These are phyloP conservation scores for Barnettozyma sucrosica DNA, from an alignment of 805 yeast species.

Conservation along the genomic window DNA sequence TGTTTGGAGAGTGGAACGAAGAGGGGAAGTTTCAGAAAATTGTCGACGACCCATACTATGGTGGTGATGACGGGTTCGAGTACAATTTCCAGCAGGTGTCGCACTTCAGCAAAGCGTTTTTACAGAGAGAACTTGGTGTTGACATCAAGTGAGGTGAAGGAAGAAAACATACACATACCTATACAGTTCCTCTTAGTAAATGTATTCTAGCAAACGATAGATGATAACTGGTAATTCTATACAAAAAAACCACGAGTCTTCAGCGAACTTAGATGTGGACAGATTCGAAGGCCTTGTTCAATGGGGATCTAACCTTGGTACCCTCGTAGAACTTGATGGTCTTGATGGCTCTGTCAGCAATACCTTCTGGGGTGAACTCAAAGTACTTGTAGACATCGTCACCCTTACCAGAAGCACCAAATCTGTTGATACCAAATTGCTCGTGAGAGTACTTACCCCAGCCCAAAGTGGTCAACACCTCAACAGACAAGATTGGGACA, in stretches of 20 bases:
- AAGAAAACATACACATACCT: no score
- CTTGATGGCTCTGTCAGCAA: constrained; percentile 79
- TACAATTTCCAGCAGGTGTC: constrained; percentile 65
- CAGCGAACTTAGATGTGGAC: constrained; percentile 11
- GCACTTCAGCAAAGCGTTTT: constrained; percentile 69
- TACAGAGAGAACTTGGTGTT: constrained; percentile 40
- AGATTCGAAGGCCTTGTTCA: constrained; percentile 69
- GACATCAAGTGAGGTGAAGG: neutral
- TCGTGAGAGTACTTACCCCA: constrained; percentile 96
- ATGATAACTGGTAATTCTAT: neutral
- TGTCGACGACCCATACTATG: constrained; percentile 91
- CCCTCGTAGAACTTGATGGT: constrained; percentile 83
- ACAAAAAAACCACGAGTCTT: neutral
- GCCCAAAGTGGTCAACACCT: constrained; percentile 85
- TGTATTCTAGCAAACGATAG: neutral
- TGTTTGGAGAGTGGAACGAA: constrained; percentile 81
- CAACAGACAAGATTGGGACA: constrained; percentile 87
- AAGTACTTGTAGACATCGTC: constrained; percentile 74
- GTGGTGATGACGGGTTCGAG: constrained; percentile 80
- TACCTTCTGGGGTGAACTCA: constrained; percentile 89
- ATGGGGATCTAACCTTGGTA: constrained; percentile 62
- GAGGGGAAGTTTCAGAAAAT: constrained; percentile 44
- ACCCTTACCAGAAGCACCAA: constrained; percentile 95
- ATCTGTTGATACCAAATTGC: constrained; percentile 91
- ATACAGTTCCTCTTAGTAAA: no score